phyloP scores from a whole-genome alignment of 1,139 yeast species.

The Casaregolazyma lundiana region DNA sequence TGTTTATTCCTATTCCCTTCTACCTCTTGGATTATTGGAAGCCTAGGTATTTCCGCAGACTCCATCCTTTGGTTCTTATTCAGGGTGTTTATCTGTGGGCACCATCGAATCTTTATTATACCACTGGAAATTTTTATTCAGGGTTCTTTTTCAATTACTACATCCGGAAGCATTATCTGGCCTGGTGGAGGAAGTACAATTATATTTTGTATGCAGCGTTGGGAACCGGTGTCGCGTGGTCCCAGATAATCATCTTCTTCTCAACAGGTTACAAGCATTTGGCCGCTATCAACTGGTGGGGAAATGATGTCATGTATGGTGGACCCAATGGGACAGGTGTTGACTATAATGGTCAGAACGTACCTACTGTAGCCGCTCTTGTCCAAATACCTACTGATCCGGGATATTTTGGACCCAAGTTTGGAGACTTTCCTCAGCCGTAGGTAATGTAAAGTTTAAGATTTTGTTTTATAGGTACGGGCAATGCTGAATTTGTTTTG shows the following conservation, averaged over 20 bases:
- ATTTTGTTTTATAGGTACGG: too few relatives aligned
- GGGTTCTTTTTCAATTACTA: constrained; percentile 49
- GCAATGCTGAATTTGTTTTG: too few relatives aligned
- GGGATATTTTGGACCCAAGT: constrained; percentile 35
- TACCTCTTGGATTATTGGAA: constrained; percentile 35
- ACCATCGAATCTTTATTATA: constrained; percentile 51
- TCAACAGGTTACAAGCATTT: constrained; percentile 45
- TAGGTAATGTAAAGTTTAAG: not conserved
- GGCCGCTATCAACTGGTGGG: constrained; percentile 52
- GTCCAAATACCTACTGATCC: constrained; percentile 39
- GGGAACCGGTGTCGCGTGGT: constrained; percentile 46
- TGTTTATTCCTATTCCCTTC: constrained; percentile 42
- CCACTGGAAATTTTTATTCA: constrained; percentile 46
- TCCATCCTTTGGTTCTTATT: constrained; percentile 51
- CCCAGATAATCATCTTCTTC: constrained; percentile 44
- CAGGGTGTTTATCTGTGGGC: constrained; percentile 41
- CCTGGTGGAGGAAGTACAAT: constrained; percentile 46
- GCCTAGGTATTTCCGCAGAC: constrained; percentile 34
- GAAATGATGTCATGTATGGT: constrained; percentile 40
- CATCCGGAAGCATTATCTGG: constrained; percentile 45
- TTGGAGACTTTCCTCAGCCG: constrained; percentile 16
- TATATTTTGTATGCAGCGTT: constrained; percentile 52
- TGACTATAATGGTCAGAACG: constrained; percentile 36
- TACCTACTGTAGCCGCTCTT: constrained; percentile 35
- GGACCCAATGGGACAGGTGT: constrained; percentile 29